Conservation (phyloP, 208 protist genomes). For the Sergeia podlipaevii region DNA sequence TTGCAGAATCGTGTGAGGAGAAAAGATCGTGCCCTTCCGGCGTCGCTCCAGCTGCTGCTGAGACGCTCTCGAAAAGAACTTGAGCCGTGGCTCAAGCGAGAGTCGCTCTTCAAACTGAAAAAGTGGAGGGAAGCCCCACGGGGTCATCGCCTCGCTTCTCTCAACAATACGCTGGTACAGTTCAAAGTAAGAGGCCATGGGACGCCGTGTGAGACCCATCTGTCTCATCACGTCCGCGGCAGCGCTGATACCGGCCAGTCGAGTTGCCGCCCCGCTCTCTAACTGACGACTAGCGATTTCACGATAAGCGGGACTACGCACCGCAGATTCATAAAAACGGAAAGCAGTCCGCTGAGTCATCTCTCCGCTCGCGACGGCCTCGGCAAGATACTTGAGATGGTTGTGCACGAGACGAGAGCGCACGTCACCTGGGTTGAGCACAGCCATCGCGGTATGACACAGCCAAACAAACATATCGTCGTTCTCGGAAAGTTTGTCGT, state of each 20-base stretch:
- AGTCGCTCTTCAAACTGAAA: slow-evolving; percentile 91
- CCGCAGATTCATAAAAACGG: slow-evolving; percentile 84
- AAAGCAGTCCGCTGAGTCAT: slow-evolving; percentile 89
- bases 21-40: slow-evolving; percentile 65
- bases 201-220: slow-evolving; percentile 82
- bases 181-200: slow-evolving; percentile 90
- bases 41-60: slow-evolving; percentile 80
- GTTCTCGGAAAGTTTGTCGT: slow-evolving; percentile 83
- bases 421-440: slow-evolving; percentile 88
- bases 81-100: slow-evolving; percentile 76
- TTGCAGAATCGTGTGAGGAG: slow-evolving; percentile 68
- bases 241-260: slow-evolving; percentile 79
- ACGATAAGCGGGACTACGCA: slow-evolving; percentile 85
- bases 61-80: slow-evolving; percentile 78
- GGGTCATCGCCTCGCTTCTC: slow-evolving; percentile 88
- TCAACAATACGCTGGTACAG: slow-evolving; percentile 90
- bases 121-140: slow-evolving; percentile 90
- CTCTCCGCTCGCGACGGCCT: slow-evolving; percentile 80
- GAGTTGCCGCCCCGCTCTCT: slow-evolving; percentile 74
- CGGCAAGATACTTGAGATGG: slow-evolving; percentile 79
- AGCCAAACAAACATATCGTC: slow-evolving; percentile 92
- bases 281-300: slow-evolving; percentile 78
- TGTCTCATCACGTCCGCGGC: slow-evolving; percentile 85
- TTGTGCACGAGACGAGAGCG: slow-evolving; percentile 86
- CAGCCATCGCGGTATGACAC: slow-evolving; percentile 89